Evolutionary conservation across 2,329 filamentous ascomycete genomes (phyloP), one percentile per base, ranked within the genome.

Genomic region (Podosphaera fusca): DNA sequence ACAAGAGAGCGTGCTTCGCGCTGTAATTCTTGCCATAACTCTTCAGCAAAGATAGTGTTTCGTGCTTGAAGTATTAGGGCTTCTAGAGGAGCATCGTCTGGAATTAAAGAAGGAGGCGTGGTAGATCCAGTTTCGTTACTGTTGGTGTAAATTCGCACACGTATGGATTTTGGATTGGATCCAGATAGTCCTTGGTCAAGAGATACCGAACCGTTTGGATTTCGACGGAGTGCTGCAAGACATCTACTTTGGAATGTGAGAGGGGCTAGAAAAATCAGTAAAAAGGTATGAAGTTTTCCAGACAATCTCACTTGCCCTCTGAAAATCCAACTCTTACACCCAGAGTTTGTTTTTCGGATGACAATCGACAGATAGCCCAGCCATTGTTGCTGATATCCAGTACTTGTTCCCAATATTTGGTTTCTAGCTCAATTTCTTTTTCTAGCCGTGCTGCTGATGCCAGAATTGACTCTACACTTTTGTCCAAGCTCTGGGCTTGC

Each of bases 291-390:
- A 1, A 8, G 29, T 21, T 50, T 50, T 4, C 4, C 8, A 21
- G 29, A 46, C 35, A 9, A 14, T 35, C 33, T 6, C 2, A 55
- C 49, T 38, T 55, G 63, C 70, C 61, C 57, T 95, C 90, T 10
- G 84, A 76, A 66, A 94, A 94, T 6, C 90, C 92, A 69, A 90
- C 95, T 61, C 85, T 81, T 40, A 96, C 90, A 29, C 84, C 88
- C 55, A 96, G 74, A 0, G 81, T 82, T 62, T 86, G 80, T 55
- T 75, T 75, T 62, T 90, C 82, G 5, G 81, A 74, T 0, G 87
- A 87, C 46, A 92, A 72, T 54, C 84, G 78, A 62, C 84, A 90
- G 21, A 96, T 73, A 29, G 85, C 82, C 90, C 92, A 98, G 3
- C 89, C 88, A 57, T 81, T 82, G 62, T 87, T 79, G 61, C 84